Evolutionary conservation across 2,329 filamentous ascomycete genomes (phyloP).

Genomic region (Cytospora chrysosperma): DNA sequence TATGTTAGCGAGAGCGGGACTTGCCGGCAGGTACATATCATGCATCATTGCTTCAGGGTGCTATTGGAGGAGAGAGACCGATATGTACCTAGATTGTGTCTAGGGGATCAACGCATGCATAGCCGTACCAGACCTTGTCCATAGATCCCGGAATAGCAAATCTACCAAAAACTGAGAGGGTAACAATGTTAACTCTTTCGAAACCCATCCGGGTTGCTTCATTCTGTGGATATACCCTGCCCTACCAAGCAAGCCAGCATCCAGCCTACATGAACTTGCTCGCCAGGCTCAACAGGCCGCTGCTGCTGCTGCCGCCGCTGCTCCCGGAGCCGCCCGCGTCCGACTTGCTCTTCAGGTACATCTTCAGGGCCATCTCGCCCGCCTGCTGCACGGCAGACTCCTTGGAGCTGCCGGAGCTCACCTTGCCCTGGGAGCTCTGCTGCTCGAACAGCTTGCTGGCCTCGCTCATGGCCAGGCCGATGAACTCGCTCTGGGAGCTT

Average conservation of each 20-base stretch:
- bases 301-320: slow-evolving; percentile 40
- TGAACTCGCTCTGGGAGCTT: slow-evolving; percentile 68
- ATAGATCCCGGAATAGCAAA: too few relatives aligned
- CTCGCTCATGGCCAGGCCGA: slow-evolving; percentile 84
- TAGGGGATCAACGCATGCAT: too few relatives aligned
- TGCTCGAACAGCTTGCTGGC: slow-evolving; percentile 72
- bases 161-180: neutral
- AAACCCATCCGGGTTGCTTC: neutral
- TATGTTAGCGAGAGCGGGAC: too few relatives aligned
- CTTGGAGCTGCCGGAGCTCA: slow-evolving; percentile 65
- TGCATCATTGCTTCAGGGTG: too few relatives aligned
- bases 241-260: neutral
- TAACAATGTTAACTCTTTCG: neutral
- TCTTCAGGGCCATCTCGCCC: slow-evolving; percentile 83
- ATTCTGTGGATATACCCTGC: neutral
- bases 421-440: slow-evolving; percentile 54
- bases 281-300: slow-evolving; percentile 45
- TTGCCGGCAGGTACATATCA: too few relatives aligned
- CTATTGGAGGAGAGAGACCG: too few relatives aligned
- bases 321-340: slow-evolving; percentile 44
- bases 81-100: too few relatives aligned
- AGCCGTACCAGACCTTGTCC: too few relatives aligned
- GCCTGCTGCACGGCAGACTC: slow-evolving; percentile 76
- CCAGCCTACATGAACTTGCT: slow-evolving; percentile 44
- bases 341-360: slow-evolving; percentile 77